These are phyloP conservation scores for Cordyceps fumosorosea DNA, from an alignment of 2,329 filamentous ascomycete genomes.

Conservation along the genomic window DNA sequence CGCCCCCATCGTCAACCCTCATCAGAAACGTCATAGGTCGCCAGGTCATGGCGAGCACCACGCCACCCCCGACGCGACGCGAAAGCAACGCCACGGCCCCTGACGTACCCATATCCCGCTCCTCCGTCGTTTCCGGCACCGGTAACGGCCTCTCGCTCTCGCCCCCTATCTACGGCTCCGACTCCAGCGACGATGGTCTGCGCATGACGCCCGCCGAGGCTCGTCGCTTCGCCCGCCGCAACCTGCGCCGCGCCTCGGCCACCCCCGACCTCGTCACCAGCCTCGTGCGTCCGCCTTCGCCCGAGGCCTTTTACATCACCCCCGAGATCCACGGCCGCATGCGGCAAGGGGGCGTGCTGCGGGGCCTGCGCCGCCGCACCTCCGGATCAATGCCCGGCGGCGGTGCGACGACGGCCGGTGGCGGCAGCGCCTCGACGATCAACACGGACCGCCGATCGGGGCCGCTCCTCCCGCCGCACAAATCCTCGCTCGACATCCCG, in stretches of 20 bases:
- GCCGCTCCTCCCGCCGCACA: conserved; percentile 29
- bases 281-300: conserved; percentile 31
- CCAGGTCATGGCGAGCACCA: conserved; percentile 8
- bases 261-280: conserved; percentile 35
- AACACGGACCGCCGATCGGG: conserved; percentile 26
- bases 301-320: conserved; percentile 28
- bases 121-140: conserved; percentile 6
- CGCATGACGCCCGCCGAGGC: conserved; percentile 29
- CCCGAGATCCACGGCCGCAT: conserved; percentile 21
- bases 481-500: conserved; percentile 33
- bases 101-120: conserved; percentile 9
- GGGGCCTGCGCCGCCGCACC: conserved; percentile 14
- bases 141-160: neutral
- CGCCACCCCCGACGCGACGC: conserved; percentile 11
- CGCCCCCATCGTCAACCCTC: conserved; percentile 26
- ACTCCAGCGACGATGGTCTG: conserved; percentile 31
- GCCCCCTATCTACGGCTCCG: conserved; percentile 20
- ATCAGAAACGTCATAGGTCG: neutral
- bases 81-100: conserved; percentile 13
- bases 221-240: conserved; percentile 30
- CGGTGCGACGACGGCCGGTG: neutral
- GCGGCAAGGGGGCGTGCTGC: conserved; percentile 17
- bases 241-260: conserved; percentile 27
- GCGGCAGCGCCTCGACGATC: conserved; percentile 16
- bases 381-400: conserved; percentile 14